Evolutionary conservation across 805 yeast species (phyloP), one percentile per base, ranked within the genome.

Genomic region (Spathaspora sp.): DNA sequence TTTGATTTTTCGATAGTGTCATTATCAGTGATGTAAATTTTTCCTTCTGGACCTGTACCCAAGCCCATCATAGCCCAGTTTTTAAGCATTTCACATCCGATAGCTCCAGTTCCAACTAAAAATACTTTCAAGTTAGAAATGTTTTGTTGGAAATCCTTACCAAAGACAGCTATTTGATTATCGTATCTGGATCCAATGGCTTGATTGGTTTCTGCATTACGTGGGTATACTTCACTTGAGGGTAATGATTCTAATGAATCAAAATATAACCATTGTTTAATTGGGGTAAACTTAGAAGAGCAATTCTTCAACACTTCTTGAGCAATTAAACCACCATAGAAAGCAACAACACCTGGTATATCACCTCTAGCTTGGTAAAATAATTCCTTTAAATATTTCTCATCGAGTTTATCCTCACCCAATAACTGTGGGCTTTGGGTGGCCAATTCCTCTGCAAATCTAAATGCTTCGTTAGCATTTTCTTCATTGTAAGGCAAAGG

Each of bases 61-160:
- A 94, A 74, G 44, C 99, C 99, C 82, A 92, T 79, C 80, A 94
- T 80, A 5, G 99, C 97, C 98, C 98, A 94, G 65, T 90, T 92
- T 72, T 94, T 94, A 63, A 94, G 78, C 92, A 94, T 93, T 73
- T 94, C 99, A 75, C 99, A 94, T 40, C 99, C 99, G 75, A 94
- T 94, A 17, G 99, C 99, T 66, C 99, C 99, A 1, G 97, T 79
- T 44, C 99, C 99, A 42, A 94, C 99, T 58, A 94, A 76, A 69
- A 94, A 93, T 3, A 92, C 90, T 63, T 83, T 86, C 56, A 87
- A 73, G 68, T 92, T 89, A 39, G 89, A 82, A 52, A 94, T 72
- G 44, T 73, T 74, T 62, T 86, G 82, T 65, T 90, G 93, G 70
- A 82, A 89, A 43, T 81, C 82, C 47, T 80, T 65, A 53, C 99